Conservation (phyloP, 78 protist genomes). For the Protostelium mycophagum region DNA sequence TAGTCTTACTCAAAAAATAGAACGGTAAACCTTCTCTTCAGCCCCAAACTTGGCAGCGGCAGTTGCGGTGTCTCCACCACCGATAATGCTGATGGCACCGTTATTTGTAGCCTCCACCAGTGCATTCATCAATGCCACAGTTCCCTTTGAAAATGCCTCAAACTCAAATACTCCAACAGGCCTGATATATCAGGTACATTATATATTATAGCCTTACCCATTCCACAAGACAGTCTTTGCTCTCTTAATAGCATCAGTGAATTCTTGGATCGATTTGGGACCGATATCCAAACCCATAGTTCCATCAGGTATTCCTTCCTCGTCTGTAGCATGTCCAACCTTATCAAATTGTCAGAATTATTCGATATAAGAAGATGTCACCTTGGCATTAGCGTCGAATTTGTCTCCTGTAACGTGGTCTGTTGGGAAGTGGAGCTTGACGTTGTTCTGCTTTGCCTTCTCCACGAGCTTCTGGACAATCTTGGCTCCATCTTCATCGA, state of each 20-base stretch:
- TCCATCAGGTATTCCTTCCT: conserved; percentile 91
- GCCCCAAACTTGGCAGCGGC: conserved; percentile 78
- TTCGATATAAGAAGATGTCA: neutral
- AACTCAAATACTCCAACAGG: conserved; percentile 98
- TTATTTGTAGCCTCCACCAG: conserved; percentile 69
- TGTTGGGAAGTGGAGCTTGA: conserved; percentile 83
- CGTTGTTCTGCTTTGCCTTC: conserved; percentile 80
- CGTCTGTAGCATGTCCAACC: conserved; percentile 37
- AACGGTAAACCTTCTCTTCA: conserved; percentile 72
- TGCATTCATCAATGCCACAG: conserved; percentile 76
- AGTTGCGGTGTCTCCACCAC: conserved; percentile 99
- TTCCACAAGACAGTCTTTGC: conserved; percentile 95
- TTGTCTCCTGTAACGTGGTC: conserved; percentile 88
- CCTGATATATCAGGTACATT: neutral
- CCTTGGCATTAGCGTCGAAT: conserved; percentile 66
- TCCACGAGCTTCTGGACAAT: conserved; percentile 73
- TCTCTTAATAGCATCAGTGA: conserved; percentile 34
- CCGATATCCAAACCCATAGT: conserved; percentile 98
- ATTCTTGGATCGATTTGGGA: conserved; percentile 73
- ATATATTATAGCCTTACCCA: conserved; percentile 64
- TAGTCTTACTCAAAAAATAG: too few species aligned
- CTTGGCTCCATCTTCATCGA: conserved; percentile 81
- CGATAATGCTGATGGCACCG: conserved; percentile 91
- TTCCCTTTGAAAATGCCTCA: conserved; percentile 83
- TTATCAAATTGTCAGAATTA: neutral